phyloP scores from a whole-genome alignment of 2,329 filamentous ascomycete species.

The Sporothrix curviconia region DNA sequence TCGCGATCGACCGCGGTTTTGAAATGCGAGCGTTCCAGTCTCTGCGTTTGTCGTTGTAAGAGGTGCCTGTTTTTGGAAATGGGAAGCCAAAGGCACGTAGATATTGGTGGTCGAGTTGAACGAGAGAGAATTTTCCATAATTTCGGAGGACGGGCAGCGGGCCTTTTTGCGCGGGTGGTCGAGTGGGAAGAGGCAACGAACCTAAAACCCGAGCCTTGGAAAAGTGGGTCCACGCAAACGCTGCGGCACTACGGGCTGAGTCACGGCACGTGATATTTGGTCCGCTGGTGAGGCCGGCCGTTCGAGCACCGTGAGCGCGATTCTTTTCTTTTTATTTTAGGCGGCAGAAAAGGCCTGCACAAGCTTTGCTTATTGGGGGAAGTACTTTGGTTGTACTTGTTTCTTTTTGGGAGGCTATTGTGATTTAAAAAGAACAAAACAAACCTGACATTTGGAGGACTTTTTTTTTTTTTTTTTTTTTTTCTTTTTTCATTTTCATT shows the following conservation, averaged over 20 bases:
- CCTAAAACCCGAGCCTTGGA: background rate
- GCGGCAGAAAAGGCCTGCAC: no score
- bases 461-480: background rate
- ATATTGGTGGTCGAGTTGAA: background rate
- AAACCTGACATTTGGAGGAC: background rate
- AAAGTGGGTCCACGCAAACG: background rate
- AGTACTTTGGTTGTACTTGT: no score
- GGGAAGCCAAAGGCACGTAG: background rate
- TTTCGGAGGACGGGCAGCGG: background rate
- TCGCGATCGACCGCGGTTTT: background rate
- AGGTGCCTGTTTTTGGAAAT: background rate
- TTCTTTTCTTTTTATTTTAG: no score
- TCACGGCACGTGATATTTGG: background rate
- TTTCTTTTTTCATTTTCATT: background rate
- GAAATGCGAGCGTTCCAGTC: conserved; percentile 1
- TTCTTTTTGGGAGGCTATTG: no score
- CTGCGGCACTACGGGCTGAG: background rate
- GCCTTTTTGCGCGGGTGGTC: background rate
- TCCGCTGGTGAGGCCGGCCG: background rate
- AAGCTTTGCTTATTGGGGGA: no score
- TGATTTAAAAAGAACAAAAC: background rate
- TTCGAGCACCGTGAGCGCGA: no score
- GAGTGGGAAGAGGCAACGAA: conserved; percentile 8
- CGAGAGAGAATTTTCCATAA: conserved; percentile 6
- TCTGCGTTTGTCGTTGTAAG: background rate